A percentile compares a stretch with the other conserved stretches of the same genome.
Conservation (phyloP, 306 rosid species). For the Canavalia gladiata region DNA sequence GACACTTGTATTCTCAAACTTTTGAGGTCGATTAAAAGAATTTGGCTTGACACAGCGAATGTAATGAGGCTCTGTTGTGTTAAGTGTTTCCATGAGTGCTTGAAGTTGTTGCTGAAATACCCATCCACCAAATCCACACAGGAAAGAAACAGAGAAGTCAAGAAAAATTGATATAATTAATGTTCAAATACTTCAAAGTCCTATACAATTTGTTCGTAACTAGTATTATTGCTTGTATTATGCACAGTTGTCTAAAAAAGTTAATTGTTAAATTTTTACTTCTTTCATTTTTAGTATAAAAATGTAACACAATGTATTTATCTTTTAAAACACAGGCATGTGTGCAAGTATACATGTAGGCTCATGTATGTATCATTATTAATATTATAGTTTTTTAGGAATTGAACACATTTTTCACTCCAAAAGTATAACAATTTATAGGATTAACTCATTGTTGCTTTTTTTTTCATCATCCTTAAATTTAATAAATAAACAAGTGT, state of each 20-base stretch:
- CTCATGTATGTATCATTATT: too few relatives aligned
- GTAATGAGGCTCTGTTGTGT: constrained; percentile 86
- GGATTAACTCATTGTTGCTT: too few relatives aligned
- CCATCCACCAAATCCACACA: constrained; percentile 21
- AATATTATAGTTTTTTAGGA: too few relatives aligned
- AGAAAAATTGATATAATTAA: constrained; percentile 26
- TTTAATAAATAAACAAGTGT: background rate
- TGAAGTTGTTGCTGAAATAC: constrained; percentile 87
- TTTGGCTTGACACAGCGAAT: constrained; percentile 91
- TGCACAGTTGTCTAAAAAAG: too few relatives aligned
- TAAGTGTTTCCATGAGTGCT: constrained; percentile 88
- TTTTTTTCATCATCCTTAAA: background rate
- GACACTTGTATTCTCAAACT: constrained; percentile 82
- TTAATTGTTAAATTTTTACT: too few relatives aligned
- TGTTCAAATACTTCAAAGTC: constrained; percentile 32
- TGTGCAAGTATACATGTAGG: too few relatives aligned
- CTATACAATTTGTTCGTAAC: background rate
- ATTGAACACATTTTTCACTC: too few relatives aligned
- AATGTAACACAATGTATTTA: too few relatives aligned
- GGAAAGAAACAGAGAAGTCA: constrained; percentile 19
- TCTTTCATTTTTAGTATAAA: too few relatives aligned
- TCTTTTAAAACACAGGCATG: too few relatives aligned
- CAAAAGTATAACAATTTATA: too few relatives aligned
- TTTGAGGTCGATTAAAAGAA: constrained; percentile 80
- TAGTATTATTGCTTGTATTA: too few relatives aligned